Conservation (phyloP, 2,329 filamentous ascomycete genomes). For the Fusarium annulatum region DNA sequence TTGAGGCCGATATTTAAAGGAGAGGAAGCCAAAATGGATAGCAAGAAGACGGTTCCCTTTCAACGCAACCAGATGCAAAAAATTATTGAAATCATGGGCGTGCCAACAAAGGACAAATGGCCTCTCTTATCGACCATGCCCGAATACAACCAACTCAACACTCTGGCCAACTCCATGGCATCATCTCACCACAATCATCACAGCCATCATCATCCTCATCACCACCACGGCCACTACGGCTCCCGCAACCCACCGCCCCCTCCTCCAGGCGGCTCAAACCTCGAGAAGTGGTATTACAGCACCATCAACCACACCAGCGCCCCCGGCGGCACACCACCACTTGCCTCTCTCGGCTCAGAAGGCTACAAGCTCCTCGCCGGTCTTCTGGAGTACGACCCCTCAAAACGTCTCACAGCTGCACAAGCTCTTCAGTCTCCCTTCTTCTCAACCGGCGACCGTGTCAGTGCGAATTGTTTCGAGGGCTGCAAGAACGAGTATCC, state of each 20-base stretch:
- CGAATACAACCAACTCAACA: constrained; percentile 79
- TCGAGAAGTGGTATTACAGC: constrained; percentile 85
- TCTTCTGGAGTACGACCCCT: constrained; percentile 92
- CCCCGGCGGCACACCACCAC: constrained; percentile 48
- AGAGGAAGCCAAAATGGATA: constrained; percentile 98
- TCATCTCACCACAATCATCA: constrained; percentile 55
- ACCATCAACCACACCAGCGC: constrained; percentile 70
- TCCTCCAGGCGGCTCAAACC: constrained; percentile 55
- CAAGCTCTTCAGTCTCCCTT: constrained; percentile 92
- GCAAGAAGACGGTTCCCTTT: constrained; percentile 96
- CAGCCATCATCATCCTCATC: constrained; percentile 57
- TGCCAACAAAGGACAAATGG: constrained; percentile 91
- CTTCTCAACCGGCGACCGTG: constrained; percentile 79
- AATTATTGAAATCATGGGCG: constrained; percentile 94
- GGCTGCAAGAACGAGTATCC: constrained; percentile 91
- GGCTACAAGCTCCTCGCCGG: constrained; percentile 85
- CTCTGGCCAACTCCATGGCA: constrained; percentile 63
- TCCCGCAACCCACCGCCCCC: constrained; percentile 53
- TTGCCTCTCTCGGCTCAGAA: constrained; percentile 75
- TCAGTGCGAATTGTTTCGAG: constrained; percentile 89
- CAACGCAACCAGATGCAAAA: constrained; percentile 99
- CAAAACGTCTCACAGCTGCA: constrained; percentile 86
- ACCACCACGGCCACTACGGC: constrained; percentile 56
- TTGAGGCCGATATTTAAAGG: constrained; percentile 97
- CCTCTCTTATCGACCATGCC: constrained; percentile 86